These are phyloP conservation scores for Neobulgaria alba DNA, from an alignment of 2,329 filamentous ascomycete species.

Conservation along the genomic window DNA sequence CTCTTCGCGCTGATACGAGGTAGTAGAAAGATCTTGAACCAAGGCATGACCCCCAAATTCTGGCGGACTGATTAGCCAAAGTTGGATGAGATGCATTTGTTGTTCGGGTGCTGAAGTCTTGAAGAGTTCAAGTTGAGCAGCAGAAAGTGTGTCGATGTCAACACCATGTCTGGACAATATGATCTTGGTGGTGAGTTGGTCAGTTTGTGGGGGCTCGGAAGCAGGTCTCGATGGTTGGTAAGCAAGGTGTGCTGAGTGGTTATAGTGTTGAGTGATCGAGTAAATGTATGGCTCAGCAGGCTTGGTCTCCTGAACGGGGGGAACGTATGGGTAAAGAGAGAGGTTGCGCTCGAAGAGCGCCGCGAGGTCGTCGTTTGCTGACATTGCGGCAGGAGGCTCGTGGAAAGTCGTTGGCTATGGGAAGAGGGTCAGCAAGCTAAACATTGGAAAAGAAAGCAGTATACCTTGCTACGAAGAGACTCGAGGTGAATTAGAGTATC, in stretches of 20 bases:
- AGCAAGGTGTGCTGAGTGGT: conserved; percentile 63
- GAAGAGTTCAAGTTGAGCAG: conserved; percentile 72
- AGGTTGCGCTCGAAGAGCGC: conserved; percentile 70
- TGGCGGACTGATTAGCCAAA: conserved; percentile 77
- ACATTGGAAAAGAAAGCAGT: conserved; percentile 13
- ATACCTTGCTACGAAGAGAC: conserved; percentile 26
- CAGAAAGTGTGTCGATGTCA: conserved; percentile 58
- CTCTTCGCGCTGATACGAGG: conserved; percentile 46
- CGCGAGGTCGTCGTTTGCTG: conserved; percentile 75
- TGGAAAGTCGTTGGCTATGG: conserved; percentile 28
- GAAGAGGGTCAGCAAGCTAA: conserved; percentile 15
- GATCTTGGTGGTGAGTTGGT: conserved; percentile 43
- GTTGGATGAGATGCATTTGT: conserved; percentile 65
- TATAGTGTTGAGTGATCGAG: conserved; percentile 74
- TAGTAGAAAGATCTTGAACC: conserved; percentile 47
- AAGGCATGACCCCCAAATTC: conserved; percentile 46
- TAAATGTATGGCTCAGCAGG: conserved; percentile 50
- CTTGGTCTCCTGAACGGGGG: conserved; percentile 29
- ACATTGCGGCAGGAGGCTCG: conserved; percentile 41
- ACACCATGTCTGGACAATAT: conserved; percentile 60
- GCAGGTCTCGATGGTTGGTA: conserved; percentile 38
- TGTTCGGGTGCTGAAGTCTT: conserved; percentile 64
- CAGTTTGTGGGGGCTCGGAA: conserved; percentile 42
- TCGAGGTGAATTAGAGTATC: conserved; percentile 17
- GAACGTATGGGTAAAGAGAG: conserved; percentile 42